Evolutionary conservation across 352 stramenopile species (phyloP), one percentile per base, ranked within the genome.

Genomic region (Thalassiosira exigua): DNA sequence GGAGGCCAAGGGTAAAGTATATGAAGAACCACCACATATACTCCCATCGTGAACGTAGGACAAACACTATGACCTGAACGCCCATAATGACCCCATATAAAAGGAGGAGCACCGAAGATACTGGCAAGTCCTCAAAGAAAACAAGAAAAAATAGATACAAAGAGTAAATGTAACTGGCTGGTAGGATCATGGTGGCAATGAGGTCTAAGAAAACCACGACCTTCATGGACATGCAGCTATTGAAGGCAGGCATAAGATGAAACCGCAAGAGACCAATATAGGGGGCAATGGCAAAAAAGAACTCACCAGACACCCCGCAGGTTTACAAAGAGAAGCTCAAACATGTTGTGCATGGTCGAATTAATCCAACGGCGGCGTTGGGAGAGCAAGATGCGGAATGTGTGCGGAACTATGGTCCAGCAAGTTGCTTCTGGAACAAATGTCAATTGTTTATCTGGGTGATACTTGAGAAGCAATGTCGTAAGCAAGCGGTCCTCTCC

Each of bases 401-500:
- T 84, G 50, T 89, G 66, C 12, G 82, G 81, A 33, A 89, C 82
- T 66, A 86, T 86, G 2, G 82, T 89, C 61, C 76, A 86, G 48
- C 82, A 89, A 2, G 70, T 51, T 12, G 82, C 82, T 41, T 85
- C 76, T 7, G 82, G 77, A 26, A 89, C 70, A 58, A 85, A 89
- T 0, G 33, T 70, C 0, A 89, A 41, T 12, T 44, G 69, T 67
- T 75, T 78, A 41, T 86, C 82, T 9, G 79, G 75, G 46, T 84
- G 86, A 50, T 84, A 68, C 39, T 79, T 66, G 22, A 90, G 65
- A 21, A 90, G 54, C n/a, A 90, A 61, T 4, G 82, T 90, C 0
- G 79, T 90, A 12, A 87, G 67, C 79, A 90, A 85, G 11, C 82
- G 46, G 66, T 90, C 82, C 36, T 90, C 82, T 33, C 82, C 82